phyloP scores from a whole-genome alignment of 768 basidiomycete species.

The Exidia glandulosa region DNA sequence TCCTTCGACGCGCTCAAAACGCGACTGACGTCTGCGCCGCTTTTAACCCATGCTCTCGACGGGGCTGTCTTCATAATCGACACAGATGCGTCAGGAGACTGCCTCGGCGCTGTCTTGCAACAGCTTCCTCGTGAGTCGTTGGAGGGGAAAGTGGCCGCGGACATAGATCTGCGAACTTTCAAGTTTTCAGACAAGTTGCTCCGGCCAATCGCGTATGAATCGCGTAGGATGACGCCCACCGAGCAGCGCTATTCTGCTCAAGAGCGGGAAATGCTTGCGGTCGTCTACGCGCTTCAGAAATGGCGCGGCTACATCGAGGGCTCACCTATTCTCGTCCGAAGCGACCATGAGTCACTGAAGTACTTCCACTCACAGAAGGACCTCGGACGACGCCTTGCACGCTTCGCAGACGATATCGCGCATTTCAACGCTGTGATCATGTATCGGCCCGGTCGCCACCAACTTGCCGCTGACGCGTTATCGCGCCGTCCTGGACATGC shows the following conservation, averaged over 20 bases:
- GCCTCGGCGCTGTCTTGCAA: no score
- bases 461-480: conserved; percentile 10
- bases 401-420: conserved; percentile 13
- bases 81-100: background rate
- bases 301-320: conserved; percentile 13
- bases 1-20: no score
- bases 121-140: no score
- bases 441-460: conserved; percentile 5
- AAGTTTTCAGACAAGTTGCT: background rate
- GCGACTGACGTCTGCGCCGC: no score
- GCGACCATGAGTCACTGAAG: conserved; percentile 15
- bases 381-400: conserved; percentile 12
- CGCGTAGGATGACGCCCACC: background rate
- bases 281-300: conserved; percentile 5
- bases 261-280: background rate
- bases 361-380: conserved; percentile 13
- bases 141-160: background rate
- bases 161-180: background rate
- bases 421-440: conserved; percentile 7
- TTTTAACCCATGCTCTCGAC: no score
- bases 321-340: conserved; percentile 13
- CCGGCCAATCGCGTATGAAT: background rate
- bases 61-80: no score
- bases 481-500: conserved; percentile 9
- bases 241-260: background rate